Percentiles rank a stretch among this genome's conserved stretches.
Evolutionary conservation across 2,329 filamentous ascomycete species (phyloP).

Genomic region (Nannizzia gypsea): DNA sequence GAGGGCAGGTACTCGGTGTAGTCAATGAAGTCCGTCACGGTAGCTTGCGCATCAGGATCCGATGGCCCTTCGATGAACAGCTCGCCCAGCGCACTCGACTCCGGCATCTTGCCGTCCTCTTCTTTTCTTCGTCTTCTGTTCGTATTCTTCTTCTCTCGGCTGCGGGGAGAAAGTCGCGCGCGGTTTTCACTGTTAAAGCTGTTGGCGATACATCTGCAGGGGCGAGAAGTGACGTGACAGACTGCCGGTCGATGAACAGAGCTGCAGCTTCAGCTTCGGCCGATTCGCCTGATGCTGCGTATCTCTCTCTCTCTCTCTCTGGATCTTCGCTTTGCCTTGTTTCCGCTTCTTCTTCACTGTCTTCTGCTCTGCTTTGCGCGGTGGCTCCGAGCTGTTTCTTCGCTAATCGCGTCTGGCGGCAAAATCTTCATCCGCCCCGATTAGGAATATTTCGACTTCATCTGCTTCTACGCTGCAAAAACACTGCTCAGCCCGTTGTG

Average conservation of each 20-base stretch:
- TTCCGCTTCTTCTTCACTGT: neutral
- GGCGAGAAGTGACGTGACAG: neutral
- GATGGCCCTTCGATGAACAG: conserved; percentile 39
- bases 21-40: conserved; percentile 55
- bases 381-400: neutral
- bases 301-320: neutral
- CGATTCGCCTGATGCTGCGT: neutral
- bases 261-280: neutral
- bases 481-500: too few species aligned
- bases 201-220: neutral
- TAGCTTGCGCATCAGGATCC: conserved; percentile 54
- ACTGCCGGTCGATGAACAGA: neutral
- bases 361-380: neutral
- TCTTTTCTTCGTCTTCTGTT: neutral
- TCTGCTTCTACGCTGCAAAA: neutral
- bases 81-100: conserved; percentile 32
- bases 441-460: neutral
- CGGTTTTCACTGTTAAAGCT: neutral
- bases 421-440: neutral
- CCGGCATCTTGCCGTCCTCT: conserved; percentile 23
- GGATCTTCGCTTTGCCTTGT: too few species aligned
- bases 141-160: neutral
- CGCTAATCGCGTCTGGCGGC: neutral
- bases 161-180: neutral
- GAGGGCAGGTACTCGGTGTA: conserved; percentile 59